phyloP scores from a whole-genome alignment of 306 rosid species.

The Cyamopsis tetragonoloba region DNA sequence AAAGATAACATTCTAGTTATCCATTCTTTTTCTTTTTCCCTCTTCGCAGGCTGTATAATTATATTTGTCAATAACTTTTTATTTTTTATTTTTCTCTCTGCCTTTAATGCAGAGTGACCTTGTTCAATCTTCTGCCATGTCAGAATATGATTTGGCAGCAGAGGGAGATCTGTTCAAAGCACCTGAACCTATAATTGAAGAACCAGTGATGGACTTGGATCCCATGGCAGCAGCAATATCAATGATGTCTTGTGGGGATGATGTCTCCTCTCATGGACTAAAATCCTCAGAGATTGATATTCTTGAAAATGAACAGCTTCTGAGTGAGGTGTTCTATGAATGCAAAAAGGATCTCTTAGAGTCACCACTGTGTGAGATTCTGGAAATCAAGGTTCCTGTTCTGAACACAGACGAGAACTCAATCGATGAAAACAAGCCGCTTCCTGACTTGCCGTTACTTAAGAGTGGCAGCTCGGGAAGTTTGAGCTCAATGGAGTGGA shows the following conservation, averaged over 20 bases:
- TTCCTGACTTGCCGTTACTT: slow-evolving; percentile 46
- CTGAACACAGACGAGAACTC: slow-evolving; percentile 43
- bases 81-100: background rate
- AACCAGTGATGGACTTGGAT: slow-evolving; percentile 49
- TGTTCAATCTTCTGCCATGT: slow-evolving; percentile 53
- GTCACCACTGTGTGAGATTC: slow-evolving; percentile 50
- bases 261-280: slow-evolving; percentile 59
- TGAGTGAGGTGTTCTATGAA: slow-evolving; percentile 74
- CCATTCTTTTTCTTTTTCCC: background rate
- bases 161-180: slow-evolving; percentile 98
- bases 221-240: slow-evolving; percentile 71
- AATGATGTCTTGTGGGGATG: slow-evolving; percentile 75
- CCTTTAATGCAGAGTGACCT: slow-evolving; percentile 54
- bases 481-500: slow-evolving; percentile 80
- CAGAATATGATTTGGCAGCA: slow-evolving; percentile 79
- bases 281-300: slow-evolving; percentile 68
- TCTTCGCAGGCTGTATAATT: background rate
- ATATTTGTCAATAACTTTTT: background rate
- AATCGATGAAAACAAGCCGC: slow-evolving; percentile 52
- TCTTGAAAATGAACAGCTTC: slow-evolving; percentile 78
- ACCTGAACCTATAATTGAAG: slow-evolving; percentile 81
- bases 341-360: slow-evolving; percentile 72
- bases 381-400: slow-evolving; percentile 61
- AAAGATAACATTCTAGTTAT: background rate
- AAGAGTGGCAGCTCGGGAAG: slow-evolving; percentile 69